These are phyloP conservation scores for Colletotrichum spaethianum DNA, from an alignment of 2,329 filamentous ascomycete species.

Conservation along the genomic window DNA sequence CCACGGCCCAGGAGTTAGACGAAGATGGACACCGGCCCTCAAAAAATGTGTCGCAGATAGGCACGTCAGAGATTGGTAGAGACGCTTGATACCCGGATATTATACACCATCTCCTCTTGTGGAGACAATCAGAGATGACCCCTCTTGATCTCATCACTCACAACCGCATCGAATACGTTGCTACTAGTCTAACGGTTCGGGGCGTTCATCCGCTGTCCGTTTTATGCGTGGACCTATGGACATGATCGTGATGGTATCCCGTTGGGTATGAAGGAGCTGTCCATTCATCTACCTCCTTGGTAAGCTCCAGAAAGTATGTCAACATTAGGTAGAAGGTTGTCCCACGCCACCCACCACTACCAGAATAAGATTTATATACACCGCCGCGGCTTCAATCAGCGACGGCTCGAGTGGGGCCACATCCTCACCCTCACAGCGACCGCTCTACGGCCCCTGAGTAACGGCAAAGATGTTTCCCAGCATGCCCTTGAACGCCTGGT, in stretches of 20 bases:
- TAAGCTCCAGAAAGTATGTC: no score
- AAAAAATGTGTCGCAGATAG: background rate
- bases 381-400: background rate
- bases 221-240: background rate
- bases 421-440: background rate
- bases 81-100: conserved; percentile 35
- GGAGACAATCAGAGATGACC: background rate
- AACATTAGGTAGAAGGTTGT: no score
- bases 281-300: background rate
- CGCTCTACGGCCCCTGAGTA: conserved; percentile 52
- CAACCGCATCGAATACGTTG: background rate
- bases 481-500: conserved; percentile 51
- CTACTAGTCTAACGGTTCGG: background rate
- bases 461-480: conserved; percentile 56
- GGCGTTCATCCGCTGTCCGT: background rate
- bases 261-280: background rate
- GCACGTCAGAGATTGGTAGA: conserved; percentile 3
- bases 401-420: background rate
- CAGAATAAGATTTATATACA: background rate
- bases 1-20: background rate
- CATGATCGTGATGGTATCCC: background rate
- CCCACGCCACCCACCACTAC: background rate
- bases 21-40: background rate
- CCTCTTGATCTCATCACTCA: background rate
- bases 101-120: background rate